phyloP scores from a whole-genome alignment of 768 basidiomycete species.

The Russula sp. region DNA sequence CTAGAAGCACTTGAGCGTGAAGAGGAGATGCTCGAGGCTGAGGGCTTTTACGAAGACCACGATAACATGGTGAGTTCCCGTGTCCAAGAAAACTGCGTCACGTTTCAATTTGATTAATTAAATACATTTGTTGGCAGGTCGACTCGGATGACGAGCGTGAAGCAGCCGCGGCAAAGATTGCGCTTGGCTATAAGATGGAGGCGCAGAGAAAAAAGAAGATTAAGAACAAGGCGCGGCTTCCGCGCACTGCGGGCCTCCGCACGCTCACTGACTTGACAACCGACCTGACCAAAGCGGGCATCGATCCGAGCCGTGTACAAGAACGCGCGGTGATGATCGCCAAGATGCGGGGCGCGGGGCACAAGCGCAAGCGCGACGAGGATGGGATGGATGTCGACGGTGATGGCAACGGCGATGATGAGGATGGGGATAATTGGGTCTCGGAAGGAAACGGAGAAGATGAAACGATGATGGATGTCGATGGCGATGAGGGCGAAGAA shows the following conservation, averaged over 20 bases:
- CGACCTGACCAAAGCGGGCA: slow-evolving; percentile 81
- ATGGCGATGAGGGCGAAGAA: slow-evolving; percentile 45
- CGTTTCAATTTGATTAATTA: slow-evolving; percentile 1
- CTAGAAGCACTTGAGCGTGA: slow-evolving; percentile 70
- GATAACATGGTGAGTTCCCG: slow-evolving; percentile 67
- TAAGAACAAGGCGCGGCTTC: slow-evolving; percentile 80
- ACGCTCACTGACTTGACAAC: slow-evolving; percentile 71
- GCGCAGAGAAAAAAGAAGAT: slow-evolving; percentile 86
- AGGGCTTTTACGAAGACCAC: slow-evolving; percentile 93
- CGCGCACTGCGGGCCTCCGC: slow-evolving; percentile 67
- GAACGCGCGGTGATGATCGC: slow-evolving; percentile 84
- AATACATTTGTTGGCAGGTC: slow-evolving; percentile 34
- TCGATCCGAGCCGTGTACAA: slow-evolving; percentile 83
- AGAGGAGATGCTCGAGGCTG: slow-evolving; percentile 88
- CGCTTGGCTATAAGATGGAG: slow-evolving; percentile 63
- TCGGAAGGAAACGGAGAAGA: slow-evolving; percentile 43
- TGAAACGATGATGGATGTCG: slow-evolving; percentile 39
- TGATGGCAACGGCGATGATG: slow-evolving; percentile 38
- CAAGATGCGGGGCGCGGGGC: slow-evolving; percentile 66
- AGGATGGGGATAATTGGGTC: slow-evolving; percentile 9
- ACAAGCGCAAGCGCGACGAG: slow-evolving; percentile 61
- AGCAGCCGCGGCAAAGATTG: slow-evolving; percentile 55
- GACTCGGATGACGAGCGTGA: slow-evolving; percentile 76
- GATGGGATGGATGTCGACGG: slow-evolving; percentile 39
- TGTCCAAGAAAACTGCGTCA: neutral